Evolutionary conservation across 1,139 yeast genomes (phyloP), one percentile per base, ranked within the genome.

Genomic region (Geotrichum bryndzae): DNA sequence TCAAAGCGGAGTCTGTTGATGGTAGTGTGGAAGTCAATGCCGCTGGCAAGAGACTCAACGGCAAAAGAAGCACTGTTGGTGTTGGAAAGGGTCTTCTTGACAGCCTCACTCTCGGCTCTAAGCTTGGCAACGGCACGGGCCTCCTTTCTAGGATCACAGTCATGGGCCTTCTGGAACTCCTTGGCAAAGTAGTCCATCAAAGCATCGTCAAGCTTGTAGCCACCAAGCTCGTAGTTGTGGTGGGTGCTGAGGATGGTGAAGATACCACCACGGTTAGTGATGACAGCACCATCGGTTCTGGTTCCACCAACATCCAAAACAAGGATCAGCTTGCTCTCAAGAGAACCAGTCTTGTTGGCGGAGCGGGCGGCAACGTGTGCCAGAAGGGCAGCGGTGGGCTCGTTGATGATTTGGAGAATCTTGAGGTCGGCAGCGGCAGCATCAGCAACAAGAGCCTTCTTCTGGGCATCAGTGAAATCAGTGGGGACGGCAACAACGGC

Each of bases 261-360:
- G 67, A 92, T 84, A 71, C 99, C 99, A 66, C 96, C 96, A 80
- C 98, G 87, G 65, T 87, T 90, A 56, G 97, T 85, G 71, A 94
- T 81, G 60, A 95, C 94, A 62, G 99, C 97, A 66, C 94, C 97
- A 74, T 94, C 99, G 52, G 96, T 87, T 79, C 99, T 86, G 69
- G 91, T 83, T 74, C 97, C 98, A 75, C 99, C 99, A 72, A 94
- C 89, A 77, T 94, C 99, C 59, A 96, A 96, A 69, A 95, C 97
- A 61, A 90, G 95, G 70, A 87, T 90, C 64, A 90, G 79, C 78
- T 87, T 89, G 77, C 94, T 97, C 68, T 85, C 79, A 68, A 80
- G 79, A 70, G 82, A 84, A 62, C 84, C 87, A 63, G 81, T 81
- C 54, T 79, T 75, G 29, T 75, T 67, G 72, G 80, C 68, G 48